Base-by-base conservation (phyloP, 1,284 basidiomycete species). In the Rhodofomes roseus region DNA sequence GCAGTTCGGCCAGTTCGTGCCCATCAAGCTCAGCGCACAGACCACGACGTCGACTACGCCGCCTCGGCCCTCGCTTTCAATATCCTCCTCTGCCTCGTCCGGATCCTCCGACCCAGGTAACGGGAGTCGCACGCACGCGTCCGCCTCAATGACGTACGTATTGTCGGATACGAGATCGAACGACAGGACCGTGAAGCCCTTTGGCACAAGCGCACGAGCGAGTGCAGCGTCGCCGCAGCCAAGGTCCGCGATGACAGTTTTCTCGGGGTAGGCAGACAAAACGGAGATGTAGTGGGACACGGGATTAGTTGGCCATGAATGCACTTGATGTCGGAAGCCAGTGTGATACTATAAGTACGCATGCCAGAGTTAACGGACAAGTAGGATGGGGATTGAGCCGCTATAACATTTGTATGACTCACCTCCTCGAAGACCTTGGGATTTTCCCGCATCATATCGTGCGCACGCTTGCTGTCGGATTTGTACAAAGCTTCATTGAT, bases 21-120 rank as follows among this genome's bases (percentile, higher is more conserved):
- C 93, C 97, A 99, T 99, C 62, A 99, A 78, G 68, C 94, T 96
- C 61, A 99, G 79, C 44, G 95, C 94, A 72, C 95, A 99, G 29
- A 99, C 89, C 1, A 88, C 95, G 5, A 93, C 89, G 70, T 99
- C 96, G 2, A 93, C 93, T 5, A 97, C 74, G 63, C 92, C 84
- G n/a, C 82, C 87, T 63, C 82, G 77, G 20, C 84, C 84, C 16
- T 63, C 62, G n/a, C 53, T 48, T 14, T 29, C 46, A 48, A 25
- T 54, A 18, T 60, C 43, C 12, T 57, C 64, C 7, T 40, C 78
- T 36, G 75, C 70, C 8, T 75, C 75, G 23, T 64, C 67, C n/a
- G 76, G 80, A 31, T 52, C 53, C 62, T 90, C 87, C 9, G 86
- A 86, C n/a, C 94, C 94, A 4, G 94, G 93, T 5, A 96, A 73